Conservation (phyloP, 805 yeast species). For the Saccharomycopsis lassenensis region DNA sequence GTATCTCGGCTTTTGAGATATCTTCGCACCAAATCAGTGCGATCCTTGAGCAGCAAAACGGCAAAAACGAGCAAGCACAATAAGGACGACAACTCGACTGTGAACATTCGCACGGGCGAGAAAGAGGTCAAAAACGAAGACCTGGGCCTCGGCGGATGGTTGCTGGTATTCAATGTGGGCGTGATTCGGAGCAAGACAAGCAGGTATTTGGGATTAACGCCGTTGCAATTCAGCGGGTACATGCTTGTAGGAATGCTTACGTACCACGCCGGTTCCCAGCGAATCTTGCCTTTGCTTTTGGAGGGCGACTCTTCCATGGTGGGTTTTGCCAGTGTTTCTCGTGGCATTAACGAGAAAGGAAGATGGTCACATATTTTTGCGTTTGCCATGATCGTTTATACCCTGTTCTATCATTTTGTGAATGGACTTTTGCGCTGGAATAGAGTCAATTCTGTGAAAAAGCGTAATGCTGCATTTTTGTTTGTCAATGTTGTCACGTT, state of each 20-base stretch:
- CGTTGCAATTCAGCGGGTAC: slow-evolving; percentile 52
- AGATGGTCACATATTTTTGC: slow-evolving; percentile 24
- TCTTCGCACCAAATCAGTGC: no score
- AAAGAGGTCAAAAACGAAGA: slow-evolving; percentile 29
- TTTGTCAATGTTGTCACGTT: slow-evolving; percentile 28
- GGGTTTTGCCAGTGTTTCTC: slow-evolving; percentile 40
- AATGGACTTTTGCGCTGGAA: slow-evolving; percentile 43
- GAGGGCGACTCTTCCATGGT: slow-evolving; percentile 59
- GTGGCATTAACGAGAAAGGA: slow-evolving; percentile 24
- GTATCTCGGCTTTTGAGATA: slow-evolving; percentile 30
- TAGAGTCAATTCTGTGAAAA: slow-evolving; percentile 27
- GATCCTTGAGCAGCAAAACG: slow-evolving; percentile 11
- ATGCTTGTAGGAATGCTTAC: slow-evolving; percentile 33
- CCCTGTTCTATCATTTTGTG: slow-evolving; percentile 41
- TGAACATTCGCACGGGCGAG: slow-evolving; percentile 12
- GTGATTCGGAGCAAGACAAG: slow-evolving; percentile 35
- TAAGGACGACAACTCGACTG: slow-evolving; percentile 16
- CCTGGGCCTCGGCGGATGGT: slow-evolving; percentile 52
- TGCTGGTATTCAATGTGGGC: slow-evolving; percentile 46
- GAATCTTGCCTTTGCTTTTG: slow-evolving; percentile 38
- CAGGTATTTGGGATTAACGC: slow-evolving; percentile 38
- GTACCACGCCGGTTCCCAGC: slow-evolving; percentile 37
- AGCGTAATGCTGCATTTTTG: slow-evolving; percentile 36
- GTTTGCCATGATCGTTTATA: slow-evolving; percentile 27
- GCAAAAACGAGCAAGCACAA: slow-evolving; percentile 19